Percentiles rank a stretch among this genome's conserved stretches.
phyloP scores from a whole-genome alignment of 176 grass and related monocot genomes.

The Ampelocalamus luodianensis region DNA sequence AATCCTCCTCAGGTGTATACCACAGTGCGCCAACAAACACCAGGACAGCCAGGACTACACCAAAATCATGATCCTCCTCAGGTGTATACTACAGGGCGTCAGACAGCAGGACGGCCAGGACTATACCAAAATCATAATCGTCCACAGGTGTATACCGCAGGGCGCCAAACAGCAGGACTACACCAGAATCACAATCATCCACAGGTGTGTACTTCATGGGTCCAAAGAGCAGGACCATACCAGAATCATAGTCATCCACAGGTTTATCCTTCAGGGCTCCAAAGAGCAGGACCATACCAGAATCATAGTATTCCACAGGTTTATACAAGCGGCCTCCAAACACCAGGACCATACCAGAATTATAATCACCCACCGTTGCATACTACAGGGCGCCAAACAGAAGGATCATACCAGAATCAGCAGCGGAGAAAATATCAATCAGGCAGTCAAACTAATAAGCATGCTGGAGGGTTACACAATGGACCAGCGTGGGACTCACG shows the following conservation, averaged over 20 bases:
- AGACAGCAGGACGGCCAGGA: neutral
- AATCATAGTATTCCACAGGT: constrained; percentile 2
- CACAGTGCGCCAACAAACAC: neutral
- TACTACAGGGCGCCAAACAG: neutral
- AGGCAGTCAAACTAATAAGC: constrained; percentile 5
- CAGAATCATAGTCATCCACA: neutral
- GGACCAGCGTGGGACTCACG: constrained; percentile 10
- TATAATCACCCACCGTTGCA: neutral
- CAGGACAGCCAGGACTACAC: neutral
- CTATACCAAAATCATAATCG: constrained; percentile 19
- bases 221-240: constrained; percentile 14
- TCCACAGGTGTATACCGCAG: neutral
- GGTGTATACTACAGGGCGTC: neutral
- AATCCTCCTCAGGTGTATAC: neutral
- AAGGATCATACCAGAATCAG: constrained; percentile 27
- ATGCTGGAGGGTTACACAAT: constrained; percentile 3
- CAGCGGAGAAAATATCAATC: constrained; percentile 13
- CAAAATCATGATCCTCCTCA: neutral
- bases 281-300: constrained; percentile 6
- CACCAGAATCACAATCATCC: neutral
- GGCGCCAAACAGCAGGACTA: constrained; percentile 9
- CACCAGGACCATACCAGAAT: constrained; percentile 15
- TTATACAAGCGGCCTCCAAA: neutral
- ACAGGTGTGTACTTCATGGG: neutral
- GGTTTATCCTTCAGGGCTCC: neutral